phyloP scores from a whole-genome alignment of 2,329 filamentous ascomycete genomes.

The Diaporthe longicolla region DNA sequence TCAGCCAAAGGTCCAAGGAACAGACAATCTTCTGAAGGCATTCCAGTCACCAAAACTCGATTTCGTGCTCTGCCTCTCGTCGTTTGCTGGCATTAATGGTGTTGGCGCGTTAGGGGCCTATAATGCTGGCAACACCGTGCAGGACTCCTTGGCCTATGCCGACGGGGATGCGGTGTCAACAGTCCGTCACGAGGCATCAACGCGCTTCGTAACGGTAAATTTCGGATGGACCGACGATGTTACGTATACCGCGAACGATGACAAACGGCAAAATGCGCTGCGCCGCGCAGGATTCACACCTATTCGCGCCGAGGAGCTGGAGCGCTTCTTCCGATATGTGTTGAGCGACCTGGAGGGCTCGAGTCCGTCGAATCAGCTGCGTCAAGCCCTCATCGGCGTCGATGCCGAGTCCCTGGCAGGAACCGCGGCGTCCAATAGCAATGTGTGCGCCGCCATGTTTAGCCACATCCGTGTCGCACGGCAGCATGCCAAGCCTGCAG shows the following conservation, averaged over 20 bases:
- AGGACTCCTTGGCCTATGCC: constrained; percentile 60
- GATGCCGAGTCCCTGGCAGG: constrained; percentile 1
- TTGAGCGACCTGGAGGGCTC: background rate
- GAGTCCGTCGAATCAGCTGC: background rate
- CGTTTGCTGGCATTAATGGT: constrained; percentile 67
- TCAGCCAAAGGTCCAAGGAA: constrained; percentile 62
- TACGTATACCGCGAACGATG: background rate
- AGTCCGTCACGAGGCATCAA: background rate
- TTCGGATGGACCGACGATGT: constrained; percentile 28
- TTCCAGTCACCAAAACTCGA: constrained; percentile 54
- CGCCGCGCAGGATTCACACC: background rate
- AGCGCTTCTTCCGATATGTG: background rate
- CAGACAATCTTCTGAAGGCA: constrained; percentile 66
- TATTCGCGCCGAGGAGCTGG: constrained; percentile 1
- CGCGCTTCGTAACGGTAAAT: constrained; percentile 36
- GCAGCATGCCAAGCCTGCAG: no score
- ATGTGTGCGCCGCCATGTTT: constrained; percentile 7
- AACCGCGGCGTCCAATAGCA: background rate
- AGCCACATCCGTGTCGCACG: background rate
- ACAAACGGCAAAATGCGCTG: background rate
- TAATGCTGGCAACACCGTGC: constrained; percentile 66
- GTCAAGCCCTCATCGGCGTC: constrained; percentile 22
- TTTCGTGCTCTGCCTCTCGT: constrained; percentile 67
- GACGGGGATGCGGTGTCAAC: background rate
- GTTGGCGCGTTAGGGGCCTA: constrained; percentile 71